Evolutionary conservation across 2,329 filamentous ascomycete genomes (phyloP), one percentile per base, ranked within the genome.

Genomic region (Elsinoe ampelina): DNA sequence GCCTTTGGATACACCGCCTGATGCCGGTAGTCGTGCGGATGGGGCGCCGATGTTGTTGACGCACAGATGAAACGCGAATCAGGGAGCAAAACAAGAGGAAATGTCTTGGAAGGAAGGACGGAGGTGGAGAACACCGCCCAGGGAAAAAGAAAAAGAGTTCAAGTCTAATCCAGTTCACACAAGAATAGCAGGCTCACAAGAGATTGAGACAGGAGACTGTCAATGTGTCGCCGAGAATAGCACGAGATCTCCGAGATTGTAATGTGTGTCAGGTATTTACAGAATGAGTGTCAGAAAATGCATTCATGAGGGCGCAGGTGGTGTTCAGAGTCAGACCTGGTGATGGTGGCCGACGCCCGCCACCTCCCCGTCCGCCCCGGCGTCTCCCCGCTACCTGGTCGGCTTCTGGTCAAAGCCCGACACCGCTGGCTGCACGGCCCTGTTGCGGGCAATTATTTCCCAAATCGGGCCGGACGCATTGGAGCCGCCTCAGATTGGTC

Each of bases 31-130:
- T 45, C 17, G 19, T 12, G 19, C 41, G 41, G 20, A 22, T 12
- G n/a, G 17, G 41, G 41, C 19, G 41, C 41, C 41, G 41, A 30
- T 30, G 26, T 8, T 8, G 26, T 30, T 7, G 26, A 30, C 4
- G 41, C 41, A 45, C 41, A 22, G 41, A 45, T 20, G 41, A 45
- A 45, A 45, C 41, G 41, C 41, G 41, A 45, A 12, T 45, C 41
- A n/a, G 26, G 20, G n/a, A 22, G 11, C 17, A n/a, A 22, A 30
- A n/a, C 11, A 22, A 20, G 41, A 22, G 19, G 26, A 30, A 30
- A 30, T 45, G 41, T 45, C 41, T 45, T 26, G 41, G 19, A 20
- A 11, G 17, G 19, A 19, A 19, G 41, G 20, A 17, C 5, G 41
- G 41, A 45, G 22, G 22, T 26, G 22, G 22, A 26, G 22, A 6